These are phyloP conservation scores for Daldinia vernicosa DNA, from an alignment of 495 filamentous ascomycete species.

Conservation along the genomic window DNA sequence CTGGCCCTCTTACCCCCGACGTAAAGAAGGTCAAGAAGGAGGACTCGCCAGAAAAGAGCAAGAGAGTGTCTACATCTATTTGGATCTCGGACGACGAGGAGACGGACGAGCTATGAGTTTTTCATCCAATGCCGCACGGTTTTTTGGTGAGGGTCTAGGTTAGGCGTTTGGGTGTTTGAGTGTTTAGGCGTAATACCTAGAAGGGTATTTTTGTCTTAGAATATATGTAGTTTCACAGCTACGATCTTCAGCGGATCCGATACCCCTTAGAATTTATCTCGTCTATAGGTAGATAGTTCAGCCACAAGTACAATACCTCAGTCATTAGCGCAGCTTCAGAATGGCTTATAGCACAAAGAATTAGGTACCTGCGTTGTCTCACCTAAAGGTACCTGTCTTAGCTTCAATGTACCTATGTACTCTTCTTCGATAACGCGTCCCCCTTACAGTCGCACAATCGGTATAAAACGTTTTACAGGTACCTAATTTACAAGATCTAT, in stretches of 20 bases:
- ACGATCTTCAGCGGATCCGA: background rate
- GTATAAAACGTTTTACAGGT: conserved; percentile 2
- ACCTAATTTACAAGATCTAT: background rate
- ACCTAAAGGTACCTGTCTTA: background rate
- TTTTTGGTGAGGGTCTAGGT: background rate
- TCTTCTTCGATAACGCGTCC: background rate
- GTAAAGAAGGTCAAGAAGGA: conserved; percentile 21
- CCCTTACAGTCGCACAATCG: background rate
- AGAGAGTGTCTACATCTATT: conserved; percentile 34
- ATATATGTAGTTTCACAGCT: background rate
- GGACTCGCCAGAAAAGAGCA: background rate
- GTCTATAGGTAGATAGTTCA: background rate
- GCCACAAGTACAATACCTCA: too few species aligned
- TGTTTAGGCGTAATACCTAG: too few species aligned
- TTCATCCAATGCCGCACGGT: conserved; percentile 8
- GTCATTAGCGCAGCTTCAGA: background rate
- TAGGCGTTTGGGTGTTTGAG: background rate
- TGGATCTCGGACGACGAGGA: conserved; percentile 44
- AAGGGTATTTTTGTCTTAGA: background rate
- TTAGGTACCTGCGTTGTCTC: too few species aligned
- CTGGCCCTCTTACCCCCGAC: background rate
- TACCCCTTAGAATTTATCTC: background rate
- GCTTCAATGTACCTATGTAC: background rate
- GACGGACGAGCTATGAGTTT: conserved; percentile 41
- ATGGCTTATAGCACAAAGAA: background rate